Conservation (phyloP, 1,139 yeast genomes). For the Hansenula sp. region DNA sequence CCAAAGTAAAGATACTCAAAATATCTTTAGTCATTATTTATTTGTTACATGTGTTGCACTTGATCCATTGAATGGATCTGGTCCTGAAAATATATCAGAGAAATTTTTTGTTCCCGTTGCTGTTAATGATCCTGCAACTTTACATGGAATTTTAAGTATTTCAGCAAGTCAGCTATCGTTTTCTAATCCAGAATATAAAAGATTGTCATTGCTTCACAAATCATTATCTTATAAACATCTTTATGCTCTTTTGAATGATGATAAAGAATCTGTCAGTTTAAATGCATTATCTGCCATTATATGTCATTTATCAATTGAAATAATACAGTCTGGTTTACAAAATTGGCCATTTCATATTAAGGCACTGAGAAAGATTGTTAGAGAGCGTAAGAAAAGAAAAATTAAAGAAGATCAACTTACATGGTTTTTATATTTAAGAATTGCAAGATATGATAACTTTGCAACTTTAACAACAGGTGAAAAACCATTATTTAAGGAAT, state of each 20-base stretch:
- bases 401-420: slow-evolving; percentile 6
- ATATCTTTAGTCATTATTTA: slow-evolving; percentile 8
- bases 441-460: slow-evolving; percentile 13
- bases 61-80: slow-evolving; percentile 12
- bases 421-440: slow-evolving; percentile 9
- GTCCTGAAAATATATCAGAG: slow-evolving; percentile 10
- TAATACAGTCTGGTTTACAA: slow-evolving; percentile 7
- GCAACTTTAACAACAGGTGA: slow-evolving; percentile 11
- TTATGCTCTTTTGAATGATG: slow-evolving; percentile 3
- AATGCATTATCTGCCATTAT: slow-evolving; percentile 9
- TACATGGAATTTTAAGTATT: slow-evolving; percentile 11
- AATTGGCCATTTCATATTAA: slow-evolving; percentile 10
- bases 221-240: slow-evolving; percentile 10
- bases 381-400: slow-evolving; percentile 1
- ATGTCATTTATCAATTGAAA: slow-evolving; percentile 10
- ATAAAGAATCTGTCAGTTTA: slow-evolving; percentile 3
- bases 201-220: slow-evolving; percentile 7
- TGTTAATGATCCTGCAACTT: slow-evolving; percentile 8
- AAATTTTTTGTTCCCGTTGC: slow-evolving; percentile 12
- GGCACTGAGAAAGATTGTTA: slow-evolving; percentile 8
- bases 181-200: slow-evolving; percentile 6
- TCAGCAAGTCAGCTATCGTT: slow-evolving; percentile 10
- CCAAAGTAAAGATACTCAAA: slow-evolving; percentile 3
- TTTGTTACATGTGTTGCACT: slow-evolving; percentile 8
- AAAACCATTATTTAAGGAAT: slow-evolving; percentile 7